Conservation (phyloP, 257 asterid genomes). For the Solanum corneliomulleri region DNA sequence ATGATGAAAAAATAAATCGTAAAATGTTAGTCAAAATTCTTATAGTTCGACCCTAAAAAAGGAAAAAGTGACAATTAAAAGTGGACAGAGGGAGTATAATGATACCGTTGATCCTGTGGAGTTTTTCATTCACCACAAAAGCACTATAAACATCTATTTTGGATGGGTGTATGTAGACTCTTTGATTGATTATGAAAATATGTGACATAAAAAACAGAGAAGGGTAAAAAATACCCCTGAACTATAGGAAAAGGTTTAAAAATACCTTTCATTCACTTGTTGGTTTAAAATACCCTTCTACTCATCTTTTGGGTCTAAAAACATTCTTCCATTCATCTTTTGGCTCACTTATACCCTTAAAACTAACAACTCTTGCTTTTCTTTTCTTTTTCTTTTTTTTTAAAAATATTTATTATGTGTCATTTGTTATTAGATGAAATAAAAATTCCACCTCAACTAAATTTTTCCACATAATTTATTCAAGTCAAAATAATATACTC, state of each 20-base stretch:
- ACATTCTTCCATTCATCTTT: neutral
- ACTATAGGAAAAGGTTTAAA: neutral
- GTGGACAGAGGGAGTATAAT: neutral
- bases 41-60: neutral
- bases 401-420: neutral
- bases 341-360: neutral
- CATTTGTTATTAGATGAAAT: neutral
- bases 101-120: neutral
- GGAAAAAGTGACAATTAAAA: neutral
- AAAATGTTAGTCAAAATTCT: neutral
- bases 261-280: neutral
- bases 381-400: neutral
- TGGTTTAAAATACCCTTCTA: neutral
- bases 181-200: neutral
- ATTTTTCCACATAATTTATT: neutral
- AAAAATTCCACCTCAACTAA: neutral
- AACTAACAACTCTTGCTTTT: neutral
- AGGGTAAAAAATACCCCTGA: neutral
- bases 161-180: neutral
- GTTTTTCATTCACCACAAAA: neutral
- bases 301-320: neutral
- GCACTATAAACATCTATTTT: neutral
- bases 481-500: neutral
- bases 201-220: neutral
- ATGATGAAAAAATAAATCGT: neutral